Evolutionary conservation across 345 rosid species (phyloP), one percentile per base, ranked within the genome.

Genomic region (Syzygium aqueum): DNA sequence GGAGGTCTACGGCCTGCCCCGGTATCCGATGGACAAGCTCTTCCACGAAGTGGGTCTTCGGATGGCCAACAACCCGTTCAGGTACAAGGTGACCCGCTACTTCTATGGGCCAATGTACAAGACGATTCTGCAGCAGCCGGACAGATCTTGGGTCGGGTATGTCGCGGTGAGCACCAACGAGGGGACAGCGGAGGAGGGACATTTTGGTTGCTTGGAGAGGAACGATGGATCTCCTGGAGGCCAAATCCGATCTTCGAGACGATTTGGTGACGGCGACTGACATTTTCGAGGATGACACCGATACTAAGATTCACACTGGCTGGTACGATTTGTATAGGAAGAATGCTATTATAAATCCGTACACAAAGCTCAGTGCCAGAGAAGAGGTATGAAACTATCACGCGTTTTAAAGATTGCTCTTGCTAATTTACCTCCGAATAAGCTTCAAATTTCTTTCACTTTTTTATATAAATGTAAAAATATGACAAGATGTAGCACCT

Each of bases 191-290:
- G 78, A 90, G 98, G 88, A 92, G 99, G 89, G 98, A 95, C 57
- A 95, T 95, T 16, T 95, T 96, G 40, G 90, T 96, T 21, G 92
- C 91, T 77, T 95, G 98, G 99, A 93, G 98, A 93, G 99, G 99
- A 84, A 93, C 98, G 0, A 86, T 88, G 21, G 89, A 88, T 87
- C 87, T 91, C 7, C 77, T 94, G 37, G 99, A 95, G 88, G 93
- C 96, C 94, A 73, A 89, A 77, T 7, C 90, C 53, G 96, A 94
- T 90, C 84, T 92, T 4, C 77, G 91, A 16, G 95, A 95, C 16
- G 61, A 53, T 82, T 90, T 94, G 85, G 93, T 90, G 23, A 30
- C 92, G 8, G 93, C 92, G 15, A 46, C 87, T 3, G 88, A 92
- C 9, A 86, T 96, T 3, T 89, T 96, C 23, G 93, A 93, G 14